Conservation (phyloP, 495 filamentous ascomycete species). For the Lentithecium fluviatile region DNA sequence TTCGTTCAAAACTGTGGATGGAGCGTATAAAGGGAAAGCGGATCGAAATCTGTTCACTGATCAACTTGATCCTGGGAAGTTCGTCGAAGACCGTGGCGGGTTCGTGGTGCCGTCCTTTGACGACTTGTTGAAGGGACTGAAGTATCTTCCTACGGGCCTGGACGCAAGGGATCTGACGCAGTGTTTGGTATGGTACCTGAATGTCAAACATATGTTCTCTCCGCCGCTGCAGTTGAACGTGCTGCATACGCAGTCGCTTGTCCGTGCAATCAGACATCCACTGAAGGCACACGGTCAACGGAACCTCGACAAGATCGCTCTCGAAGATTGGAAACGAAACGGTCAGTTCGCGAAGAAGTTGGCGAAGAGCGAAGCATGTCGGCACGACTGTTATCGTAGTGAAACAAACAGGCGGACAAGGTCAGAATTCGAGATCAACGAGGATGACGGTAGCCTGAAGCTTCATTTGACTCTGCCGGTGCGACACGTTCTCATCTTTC, state of each 20-base stretch:
- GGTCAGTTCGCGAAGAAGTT: slow-evolving; percentile 3
- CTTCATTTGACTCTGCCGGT: not conserved
- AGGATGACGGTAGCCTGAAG: not conserved
- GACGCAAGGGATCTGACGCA: slow-evolving; percentile 14
- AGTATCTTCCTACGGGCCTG: slow-evolving; percentile 7
- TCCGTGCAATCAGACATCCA: slow-evolving; percentile 6
- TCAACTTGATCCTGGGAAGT: not conserved
- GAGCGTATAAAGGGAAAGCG: not conserved
- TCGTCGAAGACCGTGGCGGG: not conserved
- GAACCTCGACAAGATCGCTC: slow-evolving; percentile 5
- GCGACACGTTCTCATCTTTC: not conserved
- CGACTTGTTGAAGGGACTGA: slow-evolving; percentile 3
- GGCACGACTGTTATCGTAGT: not conserved
- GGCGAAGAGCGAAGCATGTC: not conserved
- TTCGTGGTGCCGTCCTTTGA: slow-evolving; percentile 10
- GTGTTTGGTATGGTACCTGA: slow-evolving; percentile 12
- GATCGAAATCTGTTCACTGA: not conserved
- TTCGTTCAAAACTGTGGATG: not conserved
- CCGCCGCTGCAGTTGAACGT: slow-evolving; percentile 18
- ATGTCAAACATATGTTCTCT: slow-evolving; percentile 1
- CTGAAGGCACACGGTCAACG: slow-evolving; percentile 5
- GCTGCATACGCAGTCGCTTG: slow-evolving; percentile 7
- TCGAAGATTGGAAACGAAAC: slow-evolving; percentile 7
- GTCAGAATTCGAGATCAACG: not conserved
- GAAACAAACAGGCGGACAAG: not conserved